phyloP scores from a whole-genome alignment of 2,329 filamentous ascomycete genomes.

The Calonectria hawksworthii region DNA sequence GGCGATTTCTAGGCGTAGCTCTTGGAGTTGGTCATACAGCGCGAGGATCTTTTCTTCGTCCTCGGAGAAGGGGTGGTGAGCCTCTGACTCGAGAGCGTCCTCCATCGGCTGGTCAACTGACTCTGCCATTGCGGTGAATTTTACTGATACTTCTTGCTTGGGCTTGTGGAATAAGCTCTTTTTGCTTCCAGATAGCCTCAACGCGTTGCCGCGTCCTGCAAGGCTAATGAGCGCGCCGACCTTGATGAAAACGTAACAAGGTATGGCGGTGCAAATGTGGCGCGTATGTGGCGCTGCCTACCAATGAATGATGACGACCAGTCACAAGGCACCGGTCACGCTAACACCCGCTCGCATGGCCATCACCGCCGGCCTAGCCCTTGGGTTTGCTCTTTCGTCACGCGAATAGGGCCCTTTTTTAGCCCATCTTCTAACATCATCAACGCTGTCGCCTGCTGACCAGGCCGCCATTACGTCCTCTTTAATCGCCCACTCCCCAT shows the following conservation, averaged over 20 bases:
- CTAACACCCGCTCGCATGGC: slow-evolving; percentile 44
- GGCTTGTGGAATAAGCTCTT: not conserved
- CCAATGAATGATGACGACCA: slow-evolving; percentile 36
- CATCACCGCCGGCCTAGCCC: slow-evolving; percentile 30
- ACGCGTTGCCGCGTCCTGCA: slow-evolving; percentile 11
- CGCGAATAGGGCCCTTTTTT: slow-evolving; percentile 39
- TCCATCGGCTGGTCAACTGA: slow-evolving; percentile 46
- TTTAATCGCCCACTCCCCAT: slow-evolving; percentile 30
- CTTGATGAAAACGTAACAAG: not conserved
- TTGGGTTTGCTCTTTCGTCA: slow-evolving; percentile 41
- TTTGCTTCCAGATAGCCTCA: slow-evolving; percentile 13
- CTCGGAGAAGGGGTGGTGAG: slow-evolving; percentile 70
- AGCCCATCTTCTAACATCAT: slow-evolving; percentile 23
- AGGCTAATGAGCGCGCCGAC: slow-evolving; percentile 6
- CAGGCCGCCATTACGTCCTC: slow-evolving; percentile 28
- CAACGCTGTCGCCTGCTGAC: slow-evolving; percentile 30
- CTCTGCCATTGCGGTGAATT: slow-evolving; percentile 44
- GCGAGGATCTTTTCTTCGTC: slow-evolving; percentile 76
- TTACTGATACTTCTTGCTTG: not conserved
- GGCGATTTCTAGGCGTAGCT: slow-evolving; percentile 79
- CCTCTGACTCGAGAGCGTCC: slow-evolving; percentile 50
- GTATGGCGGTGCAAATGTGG: slow-evolving; percentile 37
- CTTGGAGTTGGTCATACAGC: slow-evolving; percentile 79
- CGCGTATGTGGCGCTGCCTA: slow-evolving; percentile 30
- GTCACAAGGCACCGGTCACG: slow-evolving; percentile 52